Percentiles rank a stretch among this genome's conserved stretches.
Conservation (phyloP, 1,284 basidiomycete species). For the Farysia itapuensis region DNA sequence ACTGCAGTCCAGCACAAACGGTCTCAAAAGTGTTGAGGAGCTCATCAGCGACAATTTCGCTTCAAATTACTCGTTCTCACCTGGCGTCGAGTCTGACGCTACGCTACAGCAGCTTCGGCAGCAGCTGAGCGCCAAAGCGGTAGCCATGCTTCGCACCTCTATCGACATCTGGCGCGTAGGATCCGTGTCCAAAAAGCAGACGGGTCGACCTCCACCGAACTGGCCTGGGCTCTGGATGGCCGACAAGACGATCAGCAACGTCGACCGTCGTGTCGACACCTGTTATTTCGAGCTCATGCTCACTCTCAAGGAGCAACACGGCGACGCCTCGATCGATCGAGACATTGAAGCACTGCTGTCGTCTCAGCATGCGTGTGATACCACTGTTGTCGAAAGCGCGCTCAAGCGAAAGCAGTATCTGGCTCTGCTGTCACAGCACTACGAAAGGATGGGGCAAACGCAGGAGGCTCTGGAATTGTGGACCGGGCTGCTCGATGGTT, state of each 20-base stretch:
- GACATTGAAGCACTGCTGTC: constrained; percentile 17
- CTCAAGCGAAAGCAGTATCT: constrained; percentile 8
- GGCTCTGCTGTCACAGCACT: constrained; percentile 19
- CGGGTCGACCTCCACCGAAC: neutral
- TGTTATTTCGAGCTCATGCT: constrained; percentile 8
- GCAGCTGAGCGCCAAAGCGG: constrained; percentile 16
- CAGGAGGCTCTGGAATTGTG: constrained; percentile 26
- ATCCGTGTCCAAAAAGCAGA: neutral
- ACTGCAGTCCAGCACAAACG: neutral
- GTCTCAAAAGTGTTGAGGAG: constrained; percentile 10
- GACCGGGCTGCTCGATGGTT: constrained; percentile 37
- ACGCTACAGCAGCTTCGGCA: constrained; percentile 5
- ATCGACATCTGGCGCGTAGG: constrained; percentile 13
- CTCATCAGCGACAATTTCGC: constrained; percentile 23
- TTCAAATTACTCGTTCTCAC: constrained; percentile 40
- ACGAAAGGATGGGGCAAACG: constrained; percentile 10
- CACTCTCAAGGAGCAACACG: neutral
- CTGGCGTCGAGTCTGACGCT: constrained; percentile 15
- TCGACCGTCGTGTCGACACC: constrained; percentile 17
- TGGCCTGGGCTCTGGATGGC: constrained; percentile 27
- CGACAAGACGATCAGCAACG: constrained; percentile 17
- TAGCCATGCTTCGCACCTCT: constrained; percentile 24
- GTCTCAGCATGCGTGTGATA: constrained; percentile 19
- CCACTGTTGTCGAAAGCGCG: constrained; percentile 7
- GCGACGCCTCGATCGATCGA: constrained; percentile 2